Evolutionary conservation across 805 yeast species (phyloP).

Genomic region (Saccharomycopsis olivae): DNA sequence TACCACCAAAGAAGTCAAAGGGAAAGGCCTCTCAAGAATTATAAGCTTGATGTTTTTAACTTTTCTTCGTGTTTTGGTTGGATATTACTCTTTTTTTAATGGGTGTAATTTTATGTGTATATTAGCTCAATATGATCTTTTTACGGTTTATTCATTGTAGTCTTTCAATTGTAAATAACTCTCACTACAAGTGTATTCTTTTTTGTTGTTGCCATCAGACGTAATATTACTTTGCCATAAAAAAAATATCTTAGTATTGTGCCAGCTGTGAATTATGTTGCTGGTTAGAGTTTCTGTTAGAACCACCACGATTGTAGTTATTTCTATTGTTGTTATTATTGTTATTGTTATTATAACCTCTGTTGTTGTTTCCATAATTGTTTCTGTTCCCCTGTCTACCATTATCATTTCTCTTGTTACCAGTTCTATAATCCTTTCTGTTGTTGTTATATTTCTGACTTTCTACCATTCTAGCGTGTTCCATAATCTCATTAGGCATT

Average conservation of each 20-base stretch:
- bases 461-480: conserved; percentile 51
- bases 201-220: too few species aligned
- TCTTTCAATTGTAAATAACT: background rate
- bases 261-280: background rate
- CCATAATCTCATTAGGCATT: conserved; percentile 68
- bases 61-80: background rate
- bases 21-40: conserved; percentile 59
- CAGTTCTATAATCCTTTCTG: conserved; percentile 19
- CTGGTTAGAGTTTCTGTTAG: background rate
- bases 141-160: background rate
- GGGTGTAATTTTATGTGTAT: background rate
- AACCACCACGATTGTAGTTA: background rate
- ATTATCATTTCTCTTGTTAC: conserved; percentile 23
- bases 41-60: conserved; percentile 23
- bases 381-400: conserved; percentile 25
- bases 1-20: conserved; percentile 66
- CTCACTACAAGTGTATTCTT: too few species aligned
- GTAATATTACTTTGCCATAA: too few species aligned
- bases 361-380: conserved; percentile 22
- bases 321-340: conserved; percentile 22
- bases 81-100: background rate
- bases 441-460: conserved; percentile 33
- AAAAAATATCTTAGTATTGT: too few species aligned
- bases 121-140: background rate
- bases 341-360: conserved; percentile 23